Conservation (phyloP, 2,329 filamentous ascomycete species). For the Sporothrix schenckii region DNA sequence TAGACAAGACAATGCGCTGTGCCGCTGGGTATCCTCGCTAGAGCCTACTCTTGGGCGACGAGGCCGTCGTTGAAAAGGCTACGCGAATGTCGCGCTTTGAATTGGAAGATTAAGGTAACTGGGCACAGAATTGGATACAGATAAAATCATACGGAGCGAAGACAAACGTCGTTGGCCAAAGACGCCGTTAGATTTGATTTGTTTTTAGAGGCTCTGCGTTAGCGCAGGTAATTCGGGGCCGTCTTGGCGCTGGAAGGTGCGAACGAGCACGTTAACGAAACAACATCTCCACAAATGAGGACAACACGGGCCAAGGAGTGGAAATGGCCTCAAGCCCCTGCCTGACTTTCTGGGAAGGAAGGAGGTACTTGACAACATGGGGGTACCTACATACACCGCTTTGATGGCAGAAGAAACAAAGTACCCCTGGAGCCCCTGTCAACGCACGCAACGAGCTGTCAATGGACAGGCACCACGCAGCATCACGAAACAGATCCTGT, state of each 20-base stretch:
- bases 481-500: conserved; percentile 36
- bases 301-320: conserved; percentile 9
- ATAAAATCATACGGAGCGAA: not conserved
- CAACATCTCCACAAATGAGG: not conserved
- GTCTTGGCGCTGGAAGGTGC: conserved; percentile 25
- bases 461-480: not conserved
- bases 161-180: not conserved
- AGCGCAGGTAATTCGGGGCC: conserved; percentile 24
- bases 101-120: too few relatives aligned
- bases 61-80: not conserved
- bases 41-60: not conserved
- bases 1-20: too few relatives aligned
- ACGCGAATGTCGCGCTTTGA: too few relatives aligned
- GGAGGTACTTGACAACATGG: not conserved
- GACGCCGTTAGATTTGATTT: not conserved
- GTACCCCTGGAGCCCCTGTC: not conserved
- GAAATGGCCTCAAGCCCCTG: conserved; percentile 9
- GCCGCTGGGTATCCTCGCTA: too few relatives aligned
- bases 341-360: not conserved
- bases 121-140: too few relatives aligned
- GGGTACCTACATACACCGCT: conserved; percentile 13
- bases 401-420: conserved; percentile 18
- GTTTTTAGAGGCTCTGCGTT: conserved; percentile 18
- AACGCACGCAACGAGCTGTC: not conserved
- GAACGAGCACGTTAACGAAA: not conserved